These are phyloP conservation scores for Erigeron philadelphicus DNA, from an alignment of 140 eudicot species.

Conservation along the genomic window DNA sequence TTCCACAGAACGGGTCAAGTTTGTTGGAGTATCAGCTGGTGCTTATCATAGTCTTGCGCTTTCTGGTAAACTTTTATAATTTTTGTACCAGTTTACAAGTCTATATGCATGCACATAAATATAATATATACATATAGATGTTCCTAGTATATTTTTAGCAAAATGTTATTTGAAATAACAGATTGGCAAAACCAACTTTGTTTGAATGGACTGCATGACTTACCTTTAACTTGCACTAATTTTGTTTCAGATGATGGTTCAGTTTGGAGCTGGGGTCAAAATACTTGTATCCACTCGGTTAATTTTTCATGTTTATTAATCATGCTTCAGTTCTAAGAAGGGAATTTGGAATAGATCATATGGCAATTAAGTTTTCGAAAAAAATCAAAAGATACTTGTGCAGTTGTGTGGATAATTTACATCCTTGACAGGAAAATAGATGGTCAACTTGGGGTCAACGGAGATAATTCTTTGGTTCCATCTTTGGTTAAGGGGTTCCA, in stretches of 20 bases:
- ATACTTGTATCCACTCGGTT: conserved; percentile 65
- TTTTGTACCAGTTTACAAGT: neutral
- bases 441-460: conserved; percentile 74
- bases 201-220: neutral
- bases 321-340: neutral
- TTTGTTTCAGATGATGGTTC: conserved; percentile 83
- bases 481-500: conserved; percentile 57
- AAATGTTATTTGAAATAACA: neutral
- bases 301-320: conserved; percentile 1
- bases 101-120: too few species aligned
- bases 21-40: conserved; percentile 77
- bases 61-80: conserved; percentile 42
- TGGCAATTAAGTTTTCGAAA: neutral
- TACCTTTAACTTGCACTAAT: conserved; percentile 6
- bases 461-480: conserved; percentile 58
- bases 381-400: neutral
- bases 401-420: neutral
- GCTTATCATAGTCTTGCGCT: conserved; percentile 91
- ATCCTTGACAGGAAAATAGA: conserved; percentile 57
- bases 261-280: conserved; percentile 94
- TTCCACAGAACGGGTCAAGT: conserved; percentile 29
- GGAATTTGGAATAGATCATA: neutral
- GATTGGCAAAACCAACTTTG: neutral
- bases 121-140: too few species aligned
- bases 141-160: too few species aligned